Evolutionary conservation across 306 rosid genomes (phyloP), one percentile per base, ranked within the genome.

Genomic region (Fragaria ananassa): DNA sequence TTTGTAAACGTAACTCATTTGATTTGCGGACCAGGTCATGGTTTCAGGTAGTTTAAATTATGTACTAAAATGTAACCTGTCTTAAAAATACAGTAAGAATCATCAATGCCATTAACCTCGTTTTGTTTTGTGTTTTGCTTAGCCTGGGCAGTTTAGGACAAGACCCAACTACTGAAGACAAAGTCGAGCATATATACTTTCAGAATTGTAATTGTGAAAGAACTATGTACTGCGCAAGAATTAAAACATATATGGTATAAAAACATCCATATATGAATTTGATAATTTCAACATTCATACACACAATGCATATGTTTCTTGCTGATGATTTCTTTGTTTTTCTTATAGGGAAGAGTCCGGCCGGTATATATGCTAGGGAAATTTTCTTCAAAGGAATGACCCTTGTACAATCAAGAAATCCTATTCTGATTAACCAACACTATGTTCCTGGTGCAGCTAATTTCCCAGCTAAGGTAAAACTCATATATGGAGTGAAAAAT

Each of bases 11-110:
- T 76, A 3, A n/a, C 65, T 9, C 47, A 42, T 47, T 57, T 75
- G 3, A 17, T 47, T 4, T 75, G 84, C 13, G 84, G 84, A 11
- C 80, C 84, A 39, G 80, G 80, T 12, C 80, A 75, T 37, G 80
- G 80, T 13, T 75, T 70, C 9, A 81, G 84, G 77, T 80, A 74
- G 5, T 10, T 41, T 41, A 41, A 41, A 41, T 37, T 5, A 37
- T 37, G 41, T 37, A 6, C 1, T 0, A 41, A 6, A 41, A 41
- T 41, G 9, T 41, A 41, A 41, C 9, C 10, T 7, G 6, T 41
- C 44, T 41, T 41, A 7, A 7, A 41, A 41, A 41, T 2, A 17
- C n/a, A 0, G 17, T 10, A 15, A 31, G 21, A 17, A 18, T 18
- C 23, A 17, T 17, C 47, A 17, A 23, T 21, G 6, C 12, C 29